phyloP scores from a whole-genome alignment of 371 early-diverging fungal species.

The Mucor lusitanicus region DNA sequence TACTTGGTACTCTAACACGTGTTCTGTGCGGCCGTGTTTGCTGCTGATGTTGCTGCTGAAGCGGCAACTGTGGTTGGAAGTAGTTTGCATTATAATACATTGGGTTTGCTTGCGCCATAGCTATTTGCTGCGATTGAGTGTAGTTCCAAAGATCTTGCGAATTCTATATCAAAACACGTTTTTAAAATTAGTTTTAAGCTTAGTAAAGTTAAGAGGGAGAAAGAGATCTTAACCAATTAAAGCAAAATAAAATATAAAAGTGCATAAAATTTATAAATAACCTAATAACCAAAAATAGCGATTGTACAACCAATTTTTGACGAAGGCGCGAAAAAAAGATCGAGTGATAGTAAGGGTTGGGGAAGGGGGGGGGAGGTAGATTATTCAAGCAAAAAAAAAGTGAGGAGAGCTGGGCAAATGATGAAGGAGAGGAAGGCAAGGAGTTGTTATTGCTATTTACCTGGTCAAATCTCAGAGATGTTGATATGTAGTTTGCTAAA shows the following conservation, averaged over 20 bases:
- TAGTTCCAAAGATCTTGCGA: not conserved
- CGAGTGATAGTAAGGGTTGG: not conserved
- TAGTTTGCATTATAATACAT: constrained; percentile 1
- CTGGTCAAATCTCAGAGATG: constrained; percentile 25
- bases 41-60: constrained; percentile 12
- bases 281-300: constrained; percentile 23
- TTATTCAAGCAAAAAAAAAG: constrained; percentile 3
- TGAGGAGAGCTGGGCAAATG: not conserved
- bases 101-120: not conserved
- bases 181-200: constrained; percentile 7
- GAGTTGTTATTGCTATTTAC: constrained; percentile 12
- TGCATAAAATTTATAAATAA: constrained; percentile 33
- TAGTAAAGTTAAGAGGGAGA: not conserved
- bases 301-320: constrained; percentile 17
- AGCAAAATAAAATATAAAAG: constrained; percentile 14
- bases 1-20: constrained; percentile 17
- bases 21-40: constrained; percentile 5
- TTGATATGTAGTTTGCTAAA: constrained; percentile 24
- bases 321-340: constrained; percentile 15
- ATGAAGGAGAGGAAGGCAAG: not conserved
- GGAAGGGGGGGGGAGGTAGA: not conserved
- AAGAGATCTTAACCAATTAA: constrained; percentile 5
- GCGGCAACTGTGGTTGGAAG: constrained; percentile 7
- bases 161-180: constrained; percentile 12
- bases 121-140: not conserved